Conservation (phyloP, 2,329 filamentous ascomycete species). For the Bipolaris sorokiniana region DNA sequence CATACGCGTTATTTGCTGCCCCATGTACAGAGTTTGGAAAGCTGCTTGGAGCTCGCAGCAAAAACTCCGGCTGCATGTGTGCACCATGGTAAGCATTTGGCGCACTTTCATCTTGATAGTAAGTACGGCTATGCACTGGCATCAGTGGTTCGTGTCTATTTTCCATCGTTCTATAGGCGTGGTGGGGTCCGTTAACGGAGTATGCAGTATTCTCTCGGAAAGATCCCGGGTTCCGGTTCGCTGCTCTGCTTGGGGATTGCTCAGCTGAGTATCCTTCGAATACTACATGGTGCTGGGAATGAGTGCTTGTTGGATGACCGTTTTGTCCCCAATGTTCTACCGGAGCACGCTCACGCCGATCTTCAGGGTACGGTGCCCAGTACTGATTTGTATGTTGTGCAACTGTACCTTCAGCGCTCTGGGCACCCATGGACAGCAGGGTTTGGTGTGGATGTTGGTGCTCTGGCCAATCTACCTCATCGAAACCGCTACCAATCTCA, state of each 20-base stretch:
- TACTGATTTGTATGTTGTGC: background rate
- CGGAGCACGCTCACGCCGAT: background rate
- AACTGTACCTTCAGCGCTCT: background rate
- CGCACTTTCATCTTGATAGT: background rate
- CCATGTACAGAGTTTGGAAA: no score
- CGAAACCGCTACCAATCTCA: background rate
- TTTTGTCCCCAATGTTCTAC: background rate
- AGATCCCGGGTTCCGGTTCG: background rate
- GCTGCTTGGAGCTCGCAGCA: no score
- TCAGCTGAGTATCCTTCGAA: background rate
- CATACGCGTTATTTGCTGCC: no score
- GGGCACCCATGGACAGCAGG: background rate
- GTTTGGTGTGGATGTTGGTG: background rate
- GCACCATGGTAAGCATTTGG: no score
- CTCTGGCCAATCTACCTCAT: background rate
- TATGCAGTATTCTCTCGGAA: background rate
- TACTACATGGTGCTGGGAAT: background rate
- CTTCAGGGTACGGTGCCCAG: no score
- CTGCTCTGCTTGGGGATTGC: background rate
- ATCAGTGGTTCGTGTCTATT: no score
- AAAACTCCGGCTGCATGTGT: no score
- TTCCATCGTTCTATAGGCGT: background rate
- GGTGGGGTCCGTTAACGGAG: background rate
- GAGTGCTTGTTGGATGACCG: background rate
- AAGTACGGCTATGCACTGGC: background rate